Evolutionary conservation across 1,284 basidiomycete genomes (phyloP).

Genomic region (Puccinia coronata): DNA sequence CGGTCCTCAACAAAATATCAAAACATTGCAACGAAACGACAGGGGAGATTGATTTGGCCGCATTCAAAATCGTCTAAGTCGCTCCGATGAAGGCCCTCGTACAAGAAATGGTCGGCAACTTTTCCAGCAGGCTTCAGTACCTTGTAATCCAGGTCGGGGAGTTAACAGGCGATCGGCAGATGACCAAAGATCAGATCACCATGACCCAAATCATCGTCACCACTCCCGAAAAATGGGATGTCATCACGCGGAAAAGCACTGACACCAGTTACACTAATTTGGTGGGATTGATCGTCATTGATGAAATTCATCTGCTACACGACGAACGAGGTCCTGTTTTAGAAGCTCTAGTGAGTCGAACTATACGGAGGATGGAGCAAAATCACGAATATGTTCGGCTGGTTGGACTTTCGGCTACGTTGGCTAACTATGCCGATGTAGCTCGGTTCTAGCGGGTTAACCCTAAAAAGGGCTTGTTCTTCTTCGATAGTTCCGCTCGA

Average conservation of each 20-base stretch:
- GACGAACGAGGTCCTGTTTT: slow-evolving; percentile 98
- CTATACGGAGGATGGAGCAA: slow-evolving; percentile 93
- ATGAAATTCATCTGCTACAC: slow-evolving; percentile 96
- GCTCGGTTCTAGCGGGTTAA: slow-evolving; percentile 96
- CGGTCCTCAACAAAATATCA: slow-evolving; percentile 80
- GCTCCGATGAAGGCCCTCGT: slow-evolving; percentile 99
- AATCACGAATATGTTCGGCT: slow-evolving; percentile 88
- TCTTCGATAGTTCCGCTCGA: slow-evolving; percentile 90
- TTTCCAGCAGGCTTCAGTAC: slow-evolving; percentile 74
- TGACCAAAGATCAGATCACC: slow-evolving; percentile 96
- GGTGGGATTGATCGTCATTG: slow-evolving; percentile 93
- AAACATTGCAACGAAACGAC: slow-evolving; percentile 81
- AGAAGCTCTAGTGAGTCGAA: slow-evolving; percentile 86
- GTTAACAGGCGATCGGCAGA: slow-evolving; percentile 93
- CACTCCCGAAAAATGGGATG: slow-evolving; percentile 97
- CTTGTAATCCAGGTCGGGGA: slow-evolving; percentile 90
- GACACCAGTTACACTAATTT: slow-evolving; percentile 97
- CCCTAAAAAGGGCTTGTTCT: slow-evolving; percentile 86
- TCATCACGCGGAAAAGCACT: slow-evolving; percentile 95
- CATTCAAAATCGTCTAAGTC: slow-evolving; percentile 97
- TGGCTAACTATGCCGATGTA: slow-evolving; percentile 99
- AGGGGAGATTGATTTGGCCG: slow-evolving; percentile 80
- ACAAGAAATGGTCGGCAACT: slow-evolving; percentile 95
- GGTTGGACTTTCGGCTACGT: slow-evolving; percentile 90
- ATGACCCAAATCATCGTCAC: slow-evolving; percentile 99